Base-by-base conservation (phyloP, 441 rosid species). In the Pelargonium fulgidum region DNA sequence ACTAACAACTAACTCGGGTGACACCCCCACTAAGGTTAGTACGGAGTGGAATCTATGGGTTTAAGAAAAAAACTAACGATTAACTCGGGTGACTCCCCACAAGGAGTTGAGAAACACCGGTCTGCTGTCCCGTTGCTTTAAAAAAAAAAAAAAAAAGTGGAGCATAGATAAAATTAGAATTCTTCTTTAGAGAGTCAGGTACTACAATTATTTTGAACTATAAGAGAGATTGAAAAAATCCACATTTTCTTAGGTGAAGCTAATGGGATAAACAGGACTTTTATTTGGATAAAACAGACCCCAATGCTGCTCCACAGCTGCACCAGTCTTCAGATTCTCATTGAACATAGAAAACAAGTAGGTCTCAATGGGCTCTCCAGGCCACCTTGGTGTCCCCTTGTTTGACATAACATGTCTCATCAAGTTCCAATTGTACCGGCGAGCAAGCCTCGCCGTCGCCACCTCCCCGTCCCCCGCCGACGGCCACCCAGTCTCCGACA, bases 401-500 rank as follows among this genome's bases (percentile, higher is more conserved):
- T 6, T 2, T 13, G 50, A 9, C 56, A 13, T 1, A 1, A 64
- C 67, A 36, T 33, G 67, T 13, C 44, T 39, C 56, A 33, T 33
- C 67, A 64, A n/a, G 19, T 64, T 29, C 17, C 20, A 12, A 36
- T 64, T 29, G 67, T 64, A 64, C 20, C 17, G 7, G 17, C 56
- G 56, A n/a, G 56, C 56, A 48, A 48, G 56, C 39, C 9, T 36
- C 0, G 22, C 41, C n/a, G 20, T 64, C 20, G 11, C 64, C 22
- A 17, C 48, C 3, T 5, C 22, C 10, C 47, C 67, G 19, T 29
- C 39, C 64, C 64, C 64, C n/a, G 14, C 64, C 0, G 67, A 41
- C 19, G 47, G 48, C n/a, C 67, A n/a, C 58, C 58, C 67, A 0
- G 47, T 64, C 48, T 64, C 67, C 42, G 67, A 22, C 42, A 61